Evolutionary conservation across 2,329 filamentous ascomycete species (phyloP).

Genomic region (Xylaria multiplex): DNA sequence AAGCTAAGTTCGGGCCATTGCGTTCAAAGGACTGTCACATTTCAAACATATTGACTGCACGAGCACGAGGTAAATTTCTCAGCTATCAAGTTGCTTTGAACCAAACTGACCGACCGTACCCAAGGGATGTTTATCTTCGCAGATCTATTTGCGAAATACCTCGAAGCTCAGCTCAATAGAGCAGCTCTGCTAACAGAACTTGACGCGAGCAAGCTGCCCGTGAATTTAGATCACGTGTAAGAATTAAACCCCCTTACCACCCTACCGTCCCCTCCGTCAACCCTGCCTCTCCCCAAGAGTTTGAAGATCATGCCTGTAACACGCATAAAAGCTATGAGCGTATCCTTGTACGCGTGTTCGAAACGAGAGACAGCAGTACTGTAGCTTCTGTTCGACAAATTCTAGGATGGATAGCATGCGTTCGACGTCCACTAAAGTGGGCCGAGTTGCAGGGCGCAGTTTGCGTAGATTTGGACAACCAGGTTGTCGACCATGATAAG

Average conservation of each 20-base stretch:
- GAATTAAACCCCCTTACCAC: background rate
- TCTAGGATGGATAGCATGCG: slow-evolving; percentile 51
- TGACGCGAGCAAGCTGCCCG: slow-evolving; percentile 36
- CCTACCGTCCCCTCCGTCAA: too few species aligned
- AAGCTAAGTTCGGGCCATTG: slow-evolving; percentile 41
- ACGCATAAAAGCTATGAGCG: slow-evolving; percentile 41
- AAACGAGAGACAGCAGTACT: slow-evolving; percentile 25
- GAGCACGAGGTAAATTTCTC: slow-evolving; percentile 38
- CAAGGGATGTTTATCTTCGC: slow-evolving; percentile 49
- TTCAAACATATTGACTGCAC: slow-evolving; percentile 34
- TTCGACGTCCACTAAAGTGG: slow-evolving; percentile 50
- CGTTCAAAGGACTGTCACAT: slow-evolving; percentile 35
- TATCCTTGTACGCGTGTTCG: slow-evolving; percentile 41
- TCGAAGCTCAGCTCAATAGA: slow-evolving; percentile 39
- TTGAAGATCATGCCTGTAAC: background rate
- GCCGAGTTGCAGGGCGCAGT: slow-evolving; percentile 50
- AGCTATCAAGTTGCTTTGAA: background rate
- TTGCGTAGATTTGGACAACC: slow-evolving; percentile 45
- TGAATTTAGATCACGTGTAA: slow-evolving; percentile 40
- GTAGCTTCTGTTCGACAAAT: slow-evolving; percentile 39
- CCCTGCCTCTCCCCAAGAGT: too few species aligned
- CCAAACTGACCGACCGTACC: background rate
- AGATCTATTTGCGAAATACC: slow-evolving; percentile 44
- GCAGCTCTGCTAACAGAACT: slow-evolving; percentile 39
- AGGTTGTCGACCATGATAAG: slow-evolving; percentile 43